Evolutionary conservation across 2,329 filamentous ascomycete genomes (phyloP).

Genomic region (Talaromyces sp.): DNA sequence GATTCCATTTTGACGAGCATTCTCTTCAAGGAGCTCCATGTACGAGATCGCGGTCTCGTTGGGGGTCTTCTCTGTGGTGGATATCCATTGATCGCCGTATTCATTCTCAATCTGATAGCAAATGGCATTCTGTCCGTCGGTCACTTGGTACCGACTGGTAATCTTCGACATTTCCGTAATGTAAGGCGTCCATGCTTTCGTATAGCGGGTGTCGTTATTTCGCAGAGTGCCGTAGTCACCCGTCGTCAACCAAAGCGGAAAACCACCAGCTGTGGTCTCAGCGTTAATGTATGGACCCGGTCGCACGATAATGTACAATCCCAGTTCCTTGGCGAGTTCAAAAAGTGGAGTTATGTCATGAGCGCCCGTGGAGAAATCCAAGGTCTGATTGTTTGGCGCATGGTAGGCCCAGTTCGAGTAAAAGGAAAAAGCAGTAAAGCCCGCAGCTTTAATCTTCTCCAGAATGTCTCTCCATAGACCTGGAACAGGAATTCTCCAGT

Average conservation of each 20-base stretch:
- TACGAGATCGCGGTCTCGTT: conserved; percentile 50
- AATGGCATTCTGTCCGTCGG: conserved; percentile 31
- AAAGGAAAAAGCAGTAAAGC: conserved; percentile 53
- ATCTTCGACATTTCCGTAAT: conserved; percentile 32
- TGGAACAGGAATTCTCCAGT: conserved; percentile 55
- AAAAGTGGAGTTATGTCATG: conserved; percentile 58
- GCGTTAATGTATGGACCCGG: conserved; percentile 67
- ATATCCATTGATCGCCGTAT: conserved; percentile 45
- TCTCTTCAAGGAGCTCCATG: conserved; percentile 55
- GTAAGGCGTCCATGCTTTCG: conserved; percentile 35
- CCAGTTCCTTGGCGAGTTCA: conserved; percentile 57
- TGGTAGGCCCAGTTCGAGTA: conserved; percentile 56
- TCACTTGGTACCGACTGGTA: conserved; percentile 34
- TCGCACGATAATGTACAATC: conserved; percentile 59
- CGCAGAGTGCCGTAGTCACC: conserved; percentile 47
- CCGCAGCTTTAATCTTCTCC: conserved; percentile 56
- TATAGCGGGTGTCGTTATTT: conserved; percentile 36
- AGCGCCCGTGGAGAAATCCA: conserved; percentile 57
- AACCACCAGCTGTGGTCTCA: conserved; percentile 64
- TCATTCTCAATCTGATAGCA: conserved; percentile 38
- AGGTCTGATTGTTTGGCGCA: conserved; percentile 45
- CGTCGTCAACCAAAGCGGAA: conserved; percentile 65
- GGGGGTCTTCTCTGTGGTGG: conserved; percentile 43
- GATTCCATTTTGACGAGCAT: conserved; percentile 60
- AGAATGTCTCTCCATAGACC: conserved; percentile 56